Percentiles rank a stretch among this genome's conserved stretches.
phyloP scores from a whole-genome alignment of 1,139 yeast genomes.

The Sugiyamaella xylanicola region DNA sequence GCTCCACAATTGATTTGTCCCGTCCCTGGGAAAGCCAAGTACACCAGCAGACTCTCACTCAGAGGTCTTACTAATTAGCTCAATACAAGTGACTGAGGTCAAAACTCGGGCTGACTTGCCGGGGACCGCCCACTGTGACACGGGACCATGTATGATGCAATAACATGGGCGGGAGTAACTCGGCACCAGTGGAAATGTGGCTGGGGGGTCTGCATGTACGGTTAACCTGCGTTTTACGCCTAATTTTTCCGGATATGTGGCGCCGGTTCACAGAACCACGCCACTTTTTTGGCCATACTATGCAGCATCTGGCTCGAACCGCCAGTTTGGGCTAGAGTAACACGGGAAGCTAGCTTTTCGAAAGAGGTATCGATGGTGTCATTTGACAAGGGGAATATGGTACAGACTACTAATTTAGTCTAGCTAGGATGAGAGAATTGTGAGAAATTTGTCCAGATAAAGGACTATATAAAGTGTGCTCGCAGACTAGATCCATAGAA shows the following conservation, averaged over 20 bases:
- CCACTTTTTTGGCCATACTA: background rate
- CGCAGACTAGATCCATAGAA: background rate
- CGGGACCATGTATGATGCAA: background rate
- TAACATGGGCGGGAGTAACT: background rate
- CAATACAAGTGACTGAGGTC: too few species aligned
- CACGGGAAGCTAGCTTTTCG: too few species aligned
- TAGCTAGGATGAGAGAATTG: background rate
- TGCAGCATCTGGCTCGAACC: too few species aligned
- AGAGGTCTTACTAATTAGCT: too few species aligned
- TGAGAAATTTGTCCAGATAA: background rate
- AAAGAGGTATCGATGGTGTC: background rate
- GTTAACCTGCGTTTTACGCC: background rate
- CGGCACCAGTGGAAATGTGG: background rate
- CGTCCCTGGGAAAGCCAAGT: too few species aligned
- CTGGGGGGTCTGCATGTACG: background rate
- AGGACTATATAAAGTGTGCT: background rate
- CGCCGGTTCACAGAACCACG: background rate
- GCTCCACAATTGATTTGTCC: too few species aligned
- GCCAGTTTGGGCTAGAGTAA: too few species aligned
- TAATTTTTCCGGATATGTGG: background rate
- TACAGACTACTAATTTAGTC: background rate
- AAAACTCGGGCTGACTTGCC: too few species aligned
- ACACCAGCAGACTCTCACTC: too few species aligned
- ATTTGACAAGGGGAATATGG: background rate
- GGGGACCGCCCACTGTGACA: too few species aligned